These are phyloP conservation scores for Talaromyces piceae DNA, from an alignment of 2,329 filamentous ascomycete species.

Conservation along the genomic window DNA sequence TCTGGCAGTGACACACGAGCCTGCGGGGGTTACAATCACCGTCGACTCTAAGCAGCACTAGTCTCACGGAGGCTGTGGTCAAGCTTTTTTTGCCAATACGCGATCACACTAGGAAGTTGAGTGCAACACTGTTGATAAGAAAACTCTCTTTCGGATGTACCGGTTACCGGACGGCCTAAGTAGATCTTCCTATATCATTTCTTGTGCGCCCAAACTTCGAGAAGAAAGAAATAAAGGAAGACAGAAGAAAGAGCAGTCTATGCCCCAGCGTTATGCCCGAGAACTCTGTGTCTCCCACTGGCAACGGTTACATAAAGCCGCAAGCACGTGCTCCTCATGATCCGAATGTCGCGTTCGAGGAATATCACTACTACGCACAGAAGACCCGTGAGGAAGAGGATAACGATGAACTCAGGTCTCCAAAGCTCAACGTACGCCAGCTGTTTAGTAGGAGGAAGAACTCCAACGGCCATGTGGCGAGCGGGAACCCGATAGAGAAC, in stretches of 20 bases:
- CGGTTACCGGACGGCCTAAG: too few relatives aligned
- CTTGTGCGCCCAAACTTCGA: background rate
- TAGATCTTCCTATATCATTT: background rate
- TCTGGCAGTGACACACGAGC: background rate
- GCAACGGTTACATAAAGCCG: conserved; percentile 4
- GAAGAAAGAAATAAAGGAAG: background rate
- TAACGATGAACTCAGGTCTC: conserved; percentile 8
- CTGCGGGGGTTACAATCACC: background rate
- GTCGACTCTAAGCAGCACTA: background rate
- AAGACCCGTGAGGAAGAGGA: conserved; percentile 28
- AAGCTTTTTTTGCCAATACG: too few relatives aligned
- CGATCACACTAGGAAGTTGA: background rate
- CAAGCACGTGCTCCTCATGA: conserved; percentile 20
- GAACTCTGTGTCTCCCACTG: background rate
- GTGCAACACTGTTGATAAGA: too few relatives aligned
- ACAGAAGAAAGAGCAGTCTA: too few relatives aligned
- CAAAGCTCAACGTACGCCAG: conserved; percentile 6
- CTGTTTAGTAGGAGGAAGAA: conserved; percentile 1
- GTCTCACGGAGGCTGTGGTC: background rate
- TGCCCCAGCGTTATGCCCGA: background rate
- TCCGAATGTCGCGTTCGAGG: conserved; percentile 25
- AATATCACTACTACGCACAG: conserved; percentile 29
- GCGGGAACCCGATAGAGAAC: background rate
- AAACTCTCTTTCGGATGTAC: too few relatives aligned
- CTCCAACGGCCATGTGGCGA: background rate